These are phyloP conservation scores for Aureobasidium lini DNA, from an alignment of 2,329 filamentous ascomycete species.

Conservation along the genomic window DNA sequence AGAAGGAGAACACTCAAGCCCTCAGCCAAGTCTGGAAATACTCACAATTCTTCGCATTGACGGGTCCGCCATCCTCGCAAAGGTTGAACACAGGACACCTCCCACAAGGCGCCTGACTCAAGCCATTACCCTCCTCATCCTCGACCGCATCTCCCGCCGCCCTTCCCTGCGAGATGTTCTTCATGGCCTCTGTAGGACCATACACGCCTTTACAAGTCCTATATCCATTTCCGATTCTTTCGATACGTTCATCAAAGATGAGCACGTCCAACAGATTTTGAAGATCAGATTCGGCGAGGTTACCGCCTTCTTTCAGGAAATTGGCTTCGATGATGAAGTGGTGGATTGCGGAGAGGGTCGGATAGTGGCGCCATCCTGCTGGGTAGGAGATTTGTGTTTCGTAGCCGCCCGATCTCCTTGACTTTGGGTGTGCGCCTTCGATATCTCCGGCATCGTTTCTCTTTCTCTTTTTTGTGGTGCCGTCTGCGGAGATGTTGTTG, in stretches of 20 bases:
- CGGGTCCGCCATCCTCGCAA: constrained; percentile 82
- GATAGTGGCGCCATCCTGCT: constrained; percentile 54
- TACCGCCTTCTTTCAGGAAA: constrained; percentile 58
- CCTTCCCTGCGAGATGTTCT: constrained; percentile 14
- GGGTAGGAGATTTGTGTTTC: constrained; percentile 25
- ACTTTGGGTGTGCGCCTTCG: constrained; percentile 26
- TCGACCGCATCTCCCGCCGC: constrained; percentile 30
- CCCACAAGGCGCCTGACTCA: constrained; percentile 85
- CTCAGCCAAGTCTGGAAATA: constrained; percentile 84
- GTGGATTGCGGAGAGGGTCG: constrained; percentile 72
- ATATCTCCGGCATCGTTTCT: constrained; percentile 22
- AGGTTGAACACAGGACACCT: constrained; percentile 88
- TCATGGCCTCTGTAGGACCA: constrained; percentile 17
- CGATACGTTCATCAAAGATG: constrained; percentile 77
- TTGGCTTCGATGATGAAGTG: constrained; percentile 60
- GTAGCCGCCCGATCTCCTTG: constrained; percentile 19
- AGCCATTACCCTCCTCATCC: constrained; percentile 56
- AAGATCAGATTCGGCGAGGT: constrained; percentile 60
- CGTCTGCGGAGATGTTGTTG: constrained; percentile 18
- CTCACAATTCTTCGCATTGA: constrained; percentile 81
- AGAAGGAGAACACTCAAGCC: constrained; percentile 12
- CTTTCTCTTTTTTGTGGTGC: constrained; percentile 28
- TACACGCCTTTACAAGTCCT: constrained; percentile 33
- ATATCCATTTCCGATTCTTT: constrained; percentile 50
- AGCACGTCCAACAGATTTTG: constrained; percentile 82